A percentile compares a stretch with the other conserved stretches of the same genome.
These are phyloP conservation scores for Bryum argenteum DNA, from an alignment of 225 moss, liverwort and hornwort genomes.

Conservation along the genomic window DNA sequence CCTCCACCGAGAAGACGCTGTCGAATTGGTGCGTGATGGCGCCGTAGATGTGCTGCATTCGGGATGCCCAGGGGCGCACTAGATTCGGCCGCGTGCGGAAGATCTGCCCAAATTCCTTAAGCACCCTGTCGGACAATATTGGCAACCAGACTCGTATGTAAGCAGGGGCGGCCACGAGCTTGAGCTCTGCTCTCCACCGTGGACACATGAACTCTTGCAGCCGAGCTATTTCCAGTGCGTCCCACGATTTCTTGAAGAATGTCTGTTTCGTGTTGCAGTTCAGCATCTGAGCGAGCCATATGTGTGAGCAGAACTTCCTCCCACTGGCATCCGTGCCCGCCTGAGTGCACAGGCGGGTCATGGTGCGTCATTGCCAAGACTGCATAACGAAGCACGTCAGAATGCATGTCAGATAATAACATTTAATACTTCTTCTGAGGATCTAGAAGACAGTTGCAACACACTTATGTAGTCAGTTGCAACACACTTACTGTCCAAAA, in stretches of 20 bases:
- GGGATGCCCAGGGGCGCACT: conserved; percentile 52
- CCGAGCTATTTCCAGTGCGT: conserved; percentile 42
- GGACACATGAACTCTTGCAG: conserved; percentile 53
- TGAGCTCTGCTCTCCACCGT: conserved; percentile 52
- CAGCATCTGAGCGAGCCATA: conserved; percentile 48
- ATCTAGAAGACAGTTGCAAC: background rate
- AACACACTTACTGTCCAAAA: background rate
- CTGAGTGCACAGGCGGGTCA: conserved; percentile 39
- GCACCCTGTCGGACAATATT: conserved; percentile 35
- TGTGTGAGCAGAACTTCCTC: conserved; percentile 43
- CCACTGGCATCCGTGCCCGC: conserved; percentile 42
- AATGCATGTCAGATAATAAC: background rate
- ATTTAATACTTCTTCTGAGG: background rate
- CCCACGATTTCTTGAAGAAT: conserved; percentile 48
- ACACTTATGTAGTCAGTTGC: background rate
- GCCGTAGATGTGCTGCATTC: conserved; percentile 49
- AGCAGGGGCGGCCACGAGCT: conserved; percentile 45
- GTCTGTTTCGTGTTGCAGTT: conserved; percentile 57
- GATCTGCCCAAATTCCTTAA: conserved; percentile 48
- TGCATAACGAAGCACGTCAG: conserved; percentile 13
- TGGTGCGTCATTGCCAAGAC: conserved; percentile 42
- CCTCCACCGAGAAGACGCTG: conserved; percentile 54
- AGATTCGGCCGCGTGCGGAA: conserved; percentile 54
- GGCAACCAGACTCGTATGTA: conserved; percentile 48
- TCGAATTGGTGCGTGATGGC: conserved; percentile 63